Conservation (phyloP, 2,329 filamentous ascomycete species). For the Botrytis elliptica region DNA sequence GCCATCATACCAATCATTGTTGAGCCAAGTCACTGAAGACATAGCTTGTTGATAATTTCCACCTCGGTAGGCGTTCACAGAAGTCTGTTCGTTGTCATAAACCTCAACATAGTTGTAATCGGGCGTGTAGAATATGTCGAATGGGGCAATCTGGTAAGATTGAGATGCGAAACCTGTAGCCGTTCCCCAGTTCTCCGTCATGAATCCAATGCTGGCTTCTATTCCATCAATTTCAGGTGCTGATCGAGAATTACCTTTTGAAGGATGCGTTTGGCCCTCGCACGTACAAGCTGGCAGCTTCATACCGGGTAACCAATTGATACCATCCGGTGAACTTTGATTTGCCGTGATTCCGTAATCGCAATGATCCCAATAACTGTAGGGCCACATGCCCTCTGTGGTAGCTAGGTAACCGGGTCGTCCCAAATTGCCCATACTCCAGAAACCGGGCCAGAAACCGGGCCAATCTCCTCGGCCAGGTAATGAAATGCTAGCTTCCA, state of each 20-base stretch:
- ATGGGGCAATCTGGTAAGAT: constrained; percentile 66
- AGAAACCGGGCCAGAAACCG: constrained; percentile 75
- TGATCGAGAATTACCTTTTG: constrained; percentile 61
- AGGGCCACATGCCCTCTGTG: constrained; percentile 72
- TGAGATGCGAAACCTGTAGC: constrained; percentile 62
- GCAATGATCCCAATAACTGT: constrained; percentile 67
- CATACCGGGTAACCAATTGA: constrained; percentile 69
- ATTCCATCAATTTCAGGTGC: constrained; percentile 72
- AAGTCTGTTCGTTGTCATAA: constrained; percentile 57
- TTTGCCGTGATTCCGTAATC: constrained; percentile 71
- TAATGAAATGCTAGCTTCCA: constrained; percentile 69
- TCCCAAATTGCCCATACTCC: constrained; percentile 72
- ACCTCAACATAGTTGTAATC: constrained; percentile 64
- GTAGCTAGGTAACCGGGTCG: constrained; percentile 67
- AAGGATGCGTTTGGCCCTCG: constrained; percentile 61
- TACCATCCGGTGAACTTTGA: constrained; percentile 65
- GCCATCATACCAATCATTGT: constrained; percentile 66
- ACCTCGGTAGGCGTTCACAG: constrained; percentile 60
- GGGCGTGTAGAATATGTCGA: constrained; percentile 68
- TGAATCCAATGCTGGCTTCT: constrained; percentile 56
- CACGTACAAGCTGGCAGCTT: constrained; percentile 68
- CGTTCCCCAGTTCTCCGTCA: constrained; percentile 42
- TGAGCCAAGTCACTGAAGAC: constrained; percentile 59
- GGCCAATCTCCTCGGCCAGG: constrained; percentile 64
- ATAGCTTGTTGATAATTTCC: constrained; percentile 63